A percentile compares a stretch with the other conserved stretches of the same genome.
Evolutionary conservation across 2,329 filamentous ascomycete species (phyloP).

Genomic region (Phaeomoniella chlamydospora): DNA sequence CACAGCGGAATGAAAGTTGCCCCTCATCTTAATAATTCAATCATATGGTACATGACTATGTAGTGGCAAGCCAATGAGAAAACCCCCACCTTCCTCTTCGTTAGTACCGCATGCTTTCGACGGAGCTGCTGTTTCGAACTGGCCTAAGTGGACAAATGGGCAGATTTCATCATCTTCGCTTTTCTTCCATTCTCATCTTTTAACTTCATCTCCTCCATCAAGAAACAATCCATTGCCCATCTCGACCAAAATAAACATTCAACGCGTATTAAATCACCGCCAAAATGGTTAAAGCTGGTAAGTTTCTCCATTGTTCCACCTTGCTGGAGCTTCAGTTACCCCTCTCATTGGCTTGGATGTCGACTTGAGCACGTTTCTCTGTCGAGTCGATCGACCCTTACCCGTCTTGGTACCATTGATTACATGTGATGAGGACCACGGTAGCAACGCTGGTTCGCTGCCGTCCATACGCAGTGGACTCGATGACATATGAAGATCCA

Average conservation of each 20-base stretch:
- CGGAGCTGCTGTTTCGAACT: no score
- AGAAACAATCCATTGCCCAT: not conserved
- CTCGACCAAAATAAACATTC: no score
- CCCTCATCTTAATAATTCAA: no score
- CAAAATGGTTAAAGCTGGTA: conserved; percentile 99
- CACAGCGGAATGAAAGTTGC: no score
- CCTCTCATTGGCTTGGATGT: not conserved
- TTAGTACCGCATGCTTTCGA: no score
- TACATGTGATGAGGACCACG: not conserved
- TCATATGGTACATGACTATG: no score
- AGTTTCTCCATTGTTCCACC: conserved; percentile 21
- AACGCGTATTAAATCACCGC: conserved; percentile 22
- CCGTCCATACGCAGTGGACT: not conserved
- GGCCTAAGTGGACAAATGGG: no score
- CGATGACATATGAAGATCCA: not conserved
- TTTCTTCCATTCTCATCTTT: not conserved
- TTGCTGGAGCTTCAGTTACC: not conserved
- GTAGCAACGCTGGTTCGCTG: conserved; percentile 2
- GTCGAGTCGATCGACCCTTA: no score
- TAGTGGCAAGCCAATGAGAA: no score
- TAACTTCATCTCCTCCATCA: not conserved
- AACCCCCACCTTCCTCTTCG: no score
- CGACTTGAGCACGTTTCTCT: not conserved
- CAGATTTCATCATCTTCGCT: not conserved
- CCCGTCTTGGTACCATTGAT: no score